Evolutionary conservation across 257 asterid genomes (phyloP), one percentile per base, ranked within the genome.

Genomic region (Nicotiana attenuata): DNA sequence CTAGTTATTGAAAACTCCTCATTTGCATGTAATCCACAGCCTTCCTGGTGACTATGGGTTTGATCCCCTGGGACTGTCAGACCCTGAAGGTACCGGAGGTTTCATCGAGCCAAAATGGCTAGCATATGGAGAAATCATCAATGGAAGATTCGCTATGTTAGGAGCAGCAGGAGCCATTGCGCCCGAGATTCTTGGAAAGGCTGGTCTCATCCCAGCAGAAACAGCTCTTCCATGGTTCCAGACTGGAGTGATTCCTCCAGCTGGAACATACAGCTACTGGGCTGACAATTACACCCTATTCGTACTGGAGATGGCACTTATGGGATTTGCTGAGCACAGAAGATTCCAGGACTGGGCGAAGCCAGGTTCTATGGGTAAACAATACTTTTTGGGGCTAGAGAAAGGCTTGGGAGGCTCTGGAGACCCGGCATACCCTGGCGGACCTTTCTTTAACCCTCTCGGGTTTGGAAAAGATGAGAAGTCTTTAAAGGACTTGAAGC

Each of bases 151-250:
- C 73, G 98, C 99, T 10, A 96, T 96, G 98, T 31, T 94, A 80
- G 99, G 97, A 0, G 97, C 93, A 8, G 89, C 20, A 0, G 98
- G 99, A 50, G 93, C 95, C 84, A 92, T 96, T 10, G 96, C 96
- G 5, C 99, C 99, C 0, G 97, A 95, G 81, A 88, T 96, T 86
- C 91, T 96, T 0, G 97, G 98, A 0, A 90, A 96, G 63, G 90
- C 90, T 0, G 98, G 97, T 0, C 88, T 92, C 2, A 89, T 96
- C 82, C 97, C 97, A 38, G 53, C 93, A 0, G 99, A 95, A 77
- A 95, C 99, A 0, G 99, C 99, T 22, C 97, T 93, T 6, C 97
- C 97, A 3, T 95, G 99, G 98, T 95, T 93, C 96, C 66, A 90
- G 57, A 94, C 97, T 0, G 98, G 97, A 76, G 97, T 92, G 52